phyloP scores from a whole-genome alignment of 2,329 filamentous ascomycete species.

The Aspergillus thermomutatus region DNA sequence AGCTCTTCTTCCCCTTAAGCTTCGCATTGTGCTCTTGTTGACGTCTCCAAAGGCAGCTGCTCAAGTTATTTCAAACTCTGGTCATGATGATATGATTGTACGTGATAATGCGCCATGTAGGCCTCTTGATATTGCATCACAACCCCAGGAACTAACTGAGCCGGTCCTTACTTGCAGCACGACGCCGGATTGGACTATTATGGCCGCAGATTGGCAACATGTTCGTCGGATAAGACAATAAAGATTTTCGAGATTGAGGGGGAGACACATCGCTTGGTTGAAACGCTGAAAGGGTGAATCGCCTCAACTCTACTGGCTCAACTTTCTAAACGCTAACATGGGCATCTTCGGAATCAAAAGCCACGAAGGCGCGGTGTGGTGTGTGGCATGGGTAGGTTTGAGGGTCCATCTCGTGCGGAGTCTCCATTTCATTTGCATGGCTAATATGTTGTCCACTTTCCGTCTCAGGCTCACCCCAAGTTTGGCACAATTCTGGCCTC shows the following conservation, averaged over 20 bases:
- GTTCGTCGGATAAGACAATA: conserved; percentile 96
- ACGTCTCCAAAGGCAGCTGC: conserved; percentile 47
- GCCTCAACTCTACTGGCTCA: neutral
- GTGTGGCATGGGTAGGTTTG: conserved; percentile 73
- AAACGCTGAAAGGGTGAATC: conserved; percentile 86
- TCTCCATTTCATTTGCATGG: neutral
- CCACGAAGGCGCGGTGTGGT: conserved; percentile 97
- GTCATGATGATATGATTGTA: conserved; percentile 99
- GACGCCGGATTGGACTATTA: conserved; percentile 99
- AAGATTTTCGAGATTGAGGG: conserved; percentile 99
- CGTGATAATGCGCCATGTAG: conserved; percentile 37
- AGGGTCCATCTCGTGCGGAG: neutral
- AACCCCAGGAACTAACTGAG: neutral
- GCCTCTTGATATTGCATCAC: neutral
- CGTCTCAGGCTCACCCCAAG: conserved; percentile 75
- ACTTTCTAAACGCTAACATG: conserved; percentile 8
- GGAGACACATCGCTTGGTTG: conserved; percentile 81
- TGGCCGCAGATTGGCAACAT: conserved; percentile 90
- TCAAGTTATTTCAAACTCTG: conserved; percentile 78
- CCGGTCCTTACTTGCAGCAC: conserved; percentile 56
- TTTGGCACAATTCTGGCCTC: conserved; percentile 97
- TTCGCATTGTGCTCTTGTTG: conserved; percentile 6
- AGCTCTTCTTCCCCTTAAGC: neutral
- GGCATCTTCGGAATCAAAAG: conserved; percentile 44
- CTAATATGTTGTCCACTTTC: conserved; percentile 2